Evolutionary conservation across 2,329 filamentous ascomycete genomes (phyloP).

Genomic region (Coniochaeta ligniaria): DNA sequence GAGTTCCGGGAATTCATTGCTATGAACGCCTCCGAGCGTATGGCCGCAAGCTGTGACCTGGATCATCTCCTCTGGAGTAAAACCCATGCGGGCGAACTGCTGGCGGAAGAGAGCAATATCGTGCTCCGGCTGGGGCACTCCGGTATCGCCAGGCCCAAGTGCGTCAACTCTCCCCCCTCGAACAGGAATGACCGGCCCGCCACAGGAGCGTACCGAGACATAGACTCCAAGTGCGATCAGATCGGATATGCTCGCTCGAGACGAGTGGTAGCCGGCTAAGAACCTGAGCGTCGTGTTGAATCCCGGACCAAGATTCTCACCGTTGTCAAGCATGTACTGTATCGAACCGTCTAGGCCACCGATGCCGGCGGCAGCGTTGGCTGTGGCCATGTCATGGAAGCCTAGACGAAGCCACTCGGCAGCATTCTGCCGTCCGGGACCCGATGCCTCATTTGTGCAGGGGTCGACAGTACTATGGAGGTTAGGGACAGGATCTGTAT

Average conservation of each 20-base stretch:
- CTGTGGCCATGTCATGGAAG: conserved; percentile 53
- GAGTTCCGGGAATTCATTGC: conserved; percentile 39
- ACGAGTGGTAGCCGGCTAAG: conserved; percentile 42
- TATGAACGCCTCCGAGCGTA: conserved; percentile 49
- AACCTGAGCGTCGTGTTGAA: conserved; percentile 43
- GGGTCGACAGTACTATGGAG: not conserved
- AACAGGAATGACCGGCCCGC: conserved; percentile 43
- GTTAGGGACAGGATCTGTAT: not conserved
- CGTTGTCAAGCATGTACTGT: conserved; percentile 43
- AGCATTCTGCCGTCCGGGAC: conserved; percentile 39
- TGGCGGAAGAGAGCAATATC: conserved; percentile 38
- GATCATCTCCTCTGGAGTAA: conserved; percentile 46
- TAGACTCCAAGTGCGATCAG: conserved; percentile 49
- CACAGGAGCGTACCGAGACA: conserved; percentile 48
- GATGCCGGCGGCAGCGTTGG: conserved; percentile 31
- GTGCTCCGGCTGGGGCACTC: conserved; percentile 49
- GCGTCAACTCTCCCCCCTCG: conserved; percentile 46
- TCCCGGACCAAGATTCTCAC: conserved; percentile 46
- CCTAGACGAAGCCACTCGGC: conserved; percentile 52
- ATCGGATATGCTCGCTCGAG: conserved; percentile 42
- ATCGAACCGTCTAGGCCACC: conserved; percentile 52
- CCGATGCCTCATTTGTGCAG: not conserved
- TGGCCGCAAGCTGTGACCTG: conserved; percentile 51
- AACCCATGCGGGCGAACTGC: conserved; percentile 48
- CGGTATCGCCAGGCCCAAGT: conserved; percentile 30